Base-by-base conservation (phyloP, 208 protist genomes). In the Leishmania major region DNA sequence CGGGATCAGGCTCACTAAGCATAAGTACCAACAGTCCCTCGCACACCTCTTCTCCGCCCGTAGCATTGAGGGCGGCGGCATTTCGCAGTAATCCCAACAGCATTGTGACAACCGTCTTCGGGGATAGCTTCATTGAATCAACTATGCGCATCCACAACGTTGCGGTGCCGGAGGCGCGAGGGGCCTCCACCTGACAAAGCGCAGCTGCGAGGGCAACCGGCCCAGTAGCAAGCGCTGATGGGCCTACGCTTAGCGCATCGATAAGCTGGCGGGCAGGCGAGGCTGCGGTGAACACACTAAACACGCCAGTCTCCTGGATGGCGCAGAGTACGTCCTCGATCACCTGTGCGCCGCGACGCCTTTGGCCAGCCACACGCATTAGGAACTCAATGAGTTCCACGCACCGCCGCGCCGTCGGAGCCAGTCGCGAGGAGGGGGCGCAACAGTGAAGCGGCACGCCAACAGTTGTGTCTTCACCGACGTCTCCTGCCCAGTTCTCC, bases 141-240 rank as follows among this genome's bases (percentile, higher is more conserved):
- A 64, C 77, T 43, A 72, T 35, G 77, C 11, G 60, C 62, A 40
- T 19, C 60, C 77, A 80, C 62, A 80, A 15, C 47, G 47, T 80
- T 5, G 5, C 11, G 35, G 45, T 28, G 47, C 17, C 43, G 43
- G 35, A 71, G 37, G 60, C 6, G 43, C 43, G n/a, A 40, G 76
- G 37, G 25, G 45, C 64, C n/a, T 70, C 60, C 35, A 73, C 17
- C 60, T 80, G 77, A n/a, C 62, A 53, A 49, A 80, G 64, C 10
- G 64, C 77, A 28, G 45, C 64, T 37, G 77, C 77, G 59, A 80
- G 64, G 45, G 49, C 64, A 25, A 80, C 31, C 17, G 77, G 3
- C 17, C 19, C 45, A 43, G 51, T 53, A 43, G 43, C 47, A 28
- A 11, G 64, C 67, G 64, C 28, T 37, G 25, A n/a, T 59, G 75